phyloP scores from a whole-genome alignment of 441 rosid genomes.

The Eutrema salsugineum region DNA sequence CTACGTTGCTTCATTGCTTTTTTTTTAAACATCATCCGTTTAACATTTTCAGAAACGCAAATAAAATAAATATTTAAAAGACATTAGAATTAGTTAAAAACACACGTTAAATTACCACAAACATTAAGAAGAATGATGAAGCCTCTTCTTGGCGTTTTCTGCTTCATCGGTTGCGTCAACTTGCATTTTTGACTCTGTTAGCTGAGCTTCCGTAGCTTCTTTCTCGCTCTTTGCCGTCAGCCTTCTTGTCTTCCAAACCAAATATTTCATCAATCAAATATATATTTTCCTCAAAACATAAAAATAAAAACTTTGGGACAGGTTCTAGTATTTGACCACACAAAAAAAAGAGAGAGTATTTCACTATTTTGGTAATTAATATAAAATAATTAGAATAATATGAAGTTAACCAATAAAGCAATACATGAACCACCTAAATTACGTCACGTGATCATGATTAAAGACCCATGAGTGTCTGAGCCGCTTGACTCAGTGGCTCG shows the following conservation, averaged over 20 bases:
- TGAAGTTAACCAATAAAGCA: not conserved
- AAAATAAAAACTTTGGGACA: not conserved
- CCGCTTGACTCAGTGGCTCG: not conserved
- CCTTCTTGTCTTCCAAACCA: slow-evolving; percentile 40
- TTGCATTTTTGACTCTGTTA: slow-evolving; percentile 47
- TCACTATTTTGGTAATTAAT: not conserved
- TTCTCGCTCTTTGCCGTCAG: slow-evolving; percentile 52
- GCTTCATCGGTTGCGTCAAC: slow-evolving; percentile 64
- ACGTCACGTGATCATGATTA: slow-evolving; percentile 1
- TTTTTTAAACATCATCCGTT: not conserved
- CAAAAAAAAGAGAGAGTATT: too few relatives aligned
- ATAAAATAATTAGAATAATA: not conserved
- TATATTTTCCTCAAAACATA: not conserved
- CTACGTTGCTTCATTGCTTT: too few relatives aligned
- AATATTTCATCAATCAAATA: not conserved
- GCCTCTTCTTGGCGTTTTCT: slow-evolving; percentile 43
- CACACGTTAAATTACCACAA: not conserved
- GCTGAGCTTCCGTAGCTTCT: slow-evolving; percentile 53
- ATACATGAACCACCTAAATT: not conserved
- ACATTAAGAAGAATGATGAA: slow-evolving; percentile 23
- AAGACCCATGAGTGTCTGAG: not conserved
- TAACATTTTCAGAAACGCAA: not conserved
- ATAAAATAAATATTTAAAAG: not conserved
- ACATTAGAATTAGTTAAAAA: not conserved
- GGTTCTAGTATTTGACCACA: not conserved